A percentile compares a stretch with the other conserved stretches of the same genome.
Evolutionary conservation across 129 eudicot species (phyloP).

Genomic region (Glebionis coronaria): DNA sequence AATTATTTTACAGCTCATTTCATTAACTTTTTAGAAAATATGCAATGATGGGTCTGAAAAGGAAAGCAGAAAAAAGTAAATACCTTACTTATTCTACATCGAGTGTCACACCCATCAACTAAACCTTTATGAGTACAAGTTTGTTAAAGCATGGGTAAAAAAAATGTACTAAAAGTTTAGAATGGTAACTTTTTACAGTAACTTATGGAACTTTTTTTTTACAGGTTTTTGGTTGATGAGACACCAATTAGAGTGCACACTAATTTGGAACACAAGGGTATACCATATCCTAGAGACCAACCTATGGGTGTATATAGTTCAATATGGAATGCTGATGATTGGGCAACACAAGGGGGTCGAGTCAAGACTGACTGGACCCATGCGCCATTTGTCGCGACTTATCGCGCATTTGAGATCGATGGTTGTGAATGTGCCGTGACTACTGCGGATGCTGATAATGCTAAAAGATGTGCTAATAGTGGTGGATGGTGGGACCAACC

Average conservation of each 20-base stretch:
- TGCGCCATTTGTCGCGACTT: constrained; percentile 79
- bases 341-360: constrained; percentile 98
- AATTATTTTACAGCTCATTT: background rate
- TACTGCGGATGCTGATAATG: constrained; percentile 45
- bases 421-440: constrained; percentile 73
- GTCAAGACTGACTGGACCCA: constrained; percentile 93
- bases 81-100: constrained; percentile 23
- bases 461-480: constrained; percentile 45
- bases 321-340: constrained; percentile 96
- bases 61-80: constrained; percentile 26
- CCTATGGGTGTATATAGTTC: constrained; percentile 97
- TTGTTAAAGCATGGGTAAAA: too few relatives aligned
- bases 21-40: background rate
- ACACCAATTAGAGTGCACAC: constrained; percentile 84
- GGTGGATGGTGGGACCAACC: constrained; percentile 90
- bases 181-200: background rate
- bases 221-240: constrained; percentile 82
- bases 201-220: background rate
- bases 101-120: constrained; percentile 9
- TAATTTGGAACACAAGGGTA: constrained; percentile 78
- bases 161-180: too few relatives aligned
- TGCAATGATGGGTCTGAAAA: constrained; percentile 35
- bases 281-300: constrained; percentile 85
- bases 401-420: constrained; percentile 64
- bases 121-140: constrained; percentile 14